Conservation (phyloP, 495 filamentous ascomycete genomes). For the Aspergillus bertholletiae region DNA sequence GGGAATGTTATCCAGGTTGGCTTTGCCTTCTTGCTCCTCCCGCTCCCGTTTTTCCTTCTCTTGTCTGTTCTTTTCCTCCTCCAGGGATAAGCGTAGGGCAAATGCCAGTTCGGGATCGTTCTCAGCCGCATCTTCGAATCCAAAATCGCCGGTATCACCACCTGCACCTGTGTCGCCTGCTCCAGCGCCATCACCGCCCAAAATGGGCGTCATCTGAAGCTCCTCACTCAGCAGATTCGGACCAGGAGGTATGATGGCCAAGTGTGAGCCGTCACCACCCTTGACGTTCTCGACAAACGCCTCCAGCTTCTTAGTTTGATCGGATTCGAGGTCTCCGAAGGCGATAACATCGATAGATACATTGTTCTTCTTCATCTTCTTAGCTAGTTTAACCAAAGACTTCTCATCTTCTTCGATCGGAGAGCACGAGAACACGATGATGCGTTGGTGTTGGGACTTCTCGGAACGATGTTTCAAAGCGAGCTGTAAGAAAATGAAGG, state of each 20-base stretch:
- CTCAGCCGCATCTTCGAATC: slow-evolving; percentile 54
- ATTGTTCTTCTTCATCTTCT: slow-evolving; percentile 97
- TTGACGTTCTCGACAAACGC: slow-evolving; percentile 92
- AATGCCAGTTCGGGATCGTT: slow-evolving; percentile 88
- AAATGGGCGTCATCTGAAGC: slow-evolving; percentile 85
- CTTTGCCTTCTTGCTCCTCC: slow-evolving; percentile 67
- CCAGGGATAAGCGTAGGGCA: slow-evolving; percentile 95
- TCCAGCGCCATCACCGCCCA: slow-evolving; percentile 69
- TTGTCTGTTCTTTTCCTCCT: slow-evolving; percentile 92
- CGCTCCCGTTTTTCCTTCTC: slow-evolving; percentile 77
- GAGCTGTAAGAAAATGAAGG: slow-evolving; percentile 49
- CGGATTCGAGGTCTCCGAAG: slow-evolving; percentile 89
- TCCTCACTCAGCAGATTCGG: slow-evolving; percentile 88
- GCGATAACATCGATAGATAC: slow-evolving; percentile 89
- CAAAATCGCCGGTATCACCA: slow-evolving; percentile 68
- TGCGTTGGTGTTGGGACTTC: slow-evolving; percentile 89
- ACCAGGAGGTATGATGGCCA: slow-evolving; percentile 88
- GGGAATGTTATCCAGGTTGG: slow-evolving; percentile 71
- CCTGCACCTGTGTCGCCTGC: slow-evolving; percentile 49
- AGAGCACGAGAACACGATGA: slow-evolving; percentile 93
- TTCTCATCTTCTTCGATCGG: slow-evolving; percentile 87
- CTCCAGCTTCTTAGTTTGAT: slow-evolving; percentile 86
- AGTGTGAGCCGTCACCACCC: slow-evolving; percentile 80
- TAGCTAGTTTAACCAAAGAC: slow-evolving; percentile 81
- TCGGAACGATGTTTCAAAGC: slow-evolving; percentile 98